phyloP scores from a whole-genome alignment of 306 rosid genomes.

The Cucumis melo region DNA sequence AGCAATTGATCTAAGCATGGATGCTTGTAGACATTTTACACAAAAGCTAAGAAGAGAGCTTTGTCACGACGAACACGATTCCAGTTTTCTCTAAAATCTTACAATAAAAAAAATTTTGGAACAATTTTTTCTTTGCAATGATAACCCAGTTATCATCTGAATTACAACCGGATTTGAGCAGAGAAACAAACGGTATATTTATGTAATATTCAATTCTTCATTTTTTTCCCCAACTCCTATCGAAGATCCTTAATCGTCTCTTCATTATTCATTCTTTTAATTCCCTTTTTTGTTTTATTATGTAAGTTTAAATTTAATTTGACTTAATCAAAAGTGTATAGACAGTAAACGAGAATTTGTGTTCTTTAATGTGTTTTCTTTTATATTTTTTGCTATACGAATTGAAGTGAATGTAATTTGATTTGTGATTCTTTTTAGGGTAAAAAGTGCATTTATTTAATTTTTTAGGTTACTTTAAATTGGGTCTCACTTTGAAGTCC shows the following conservation, averaged over 20 bases:
- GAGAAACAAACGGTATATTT: background rate
- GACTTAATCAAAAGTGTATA: background rate
- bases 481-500: too few relatives aligned
- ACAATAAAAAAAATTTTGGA: background rate
- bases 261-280: background rate
- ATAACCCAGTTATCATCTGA: background rate
- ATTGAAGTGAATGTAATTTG: background rate
- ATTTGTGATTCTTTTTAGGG: too few relatives aligned
- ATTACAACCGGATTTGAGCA: background rate
- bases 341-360: background rate
- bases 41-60: slow-evolving; percentile 81
- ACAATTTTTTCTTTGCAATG: background rate
- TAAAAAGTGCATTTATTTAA: too few relatives aligned
- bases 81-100: background rate
- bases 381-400: background rate
- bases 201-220: background rate
- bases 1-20: slow-evolving; percentile 96
- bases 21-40: slow-evolving; percentile 74
- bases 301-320: background rate
- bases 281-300: background rate
- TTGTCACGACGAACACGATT: slow-evolving; percentile 49
- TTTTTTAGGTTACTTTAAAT: too few relatives aligned
- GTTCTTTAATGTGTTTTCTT: background rate
- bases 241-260: background rate
- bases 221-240: background rate